phyloP scores from a whole-genome alignment of 768 basidiomycete genomes.

The Termitomyces eurrhizus region DNA sequence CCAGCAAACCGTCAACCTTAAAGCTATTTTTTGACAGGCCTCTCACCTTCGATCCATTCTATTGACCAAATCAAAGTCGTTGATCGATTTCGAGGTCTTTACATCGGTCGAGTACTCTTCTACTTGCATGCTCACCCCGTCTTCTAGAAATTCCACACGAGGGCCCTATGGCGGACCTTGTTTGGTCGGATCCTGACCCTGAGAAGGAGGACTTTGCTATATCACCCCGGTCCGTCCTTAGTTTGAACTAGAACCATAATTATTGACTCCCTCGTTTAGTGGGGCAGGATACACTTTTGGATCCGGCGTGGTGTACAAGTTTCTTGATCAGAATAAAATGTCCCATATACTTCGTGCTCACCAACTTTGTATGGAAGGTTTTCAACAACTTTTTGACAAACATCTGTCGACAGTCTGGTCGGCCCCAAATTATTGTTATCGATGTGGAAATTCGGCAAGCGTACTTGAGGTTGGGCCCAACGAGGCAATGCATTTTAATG shows the following conservation, averaged over 20 bases:
- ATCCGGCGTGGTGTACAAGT: conserved; percentile 96
- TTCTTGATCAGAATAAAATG: conserved; percentile 94
- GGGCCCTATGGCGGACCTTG: conserved; percentile 99
- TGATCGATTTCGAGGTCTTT: conserved; percentile 90
- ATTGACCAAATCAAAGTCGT: conserved; percentile 99
- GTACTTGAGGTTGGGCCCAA: conserved; percentile 94
- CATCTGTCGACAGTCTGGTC: conserved; percentile 98
- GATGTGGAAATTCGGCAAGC: conserved; percentile 96
- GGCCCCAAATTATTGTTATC: conserved; percentile 98
- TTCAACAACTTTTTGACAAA: conserved; percentile 93
- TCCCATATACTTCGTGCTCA: conserved; percentile 96
- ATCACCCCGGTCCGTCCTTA: conserved; percentile 76
- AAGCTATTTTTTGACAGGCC: conserved; percentile 45
- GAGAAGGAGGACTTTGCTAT: conserved; percentile 99
- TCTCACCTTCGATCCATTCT: conserved; percentile 97
- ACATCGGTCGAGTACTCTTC: conserved; percentile 13
- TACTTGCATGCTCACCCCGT: conserved; percentile 20
- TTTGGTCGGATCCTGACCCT: conserved; percentile 99
- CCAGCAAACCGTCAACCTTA: conserved; percentile 9
- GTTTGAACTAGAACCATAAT: conserved; percentile 13
- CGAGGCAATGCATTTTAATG: conserved; percentile 89
- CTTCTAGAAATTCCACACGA: conserved; percentile 93
- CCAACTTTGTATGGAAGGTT: conserved; percentile 99
- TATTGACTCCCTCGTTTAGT: conserved; percentile 38
- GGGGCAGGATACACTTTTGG: conserved; percentile 99